A percentile compares a stretch with the other conserved stretches of the same genome.
phyloP scores from a whole-genome alignment of 768 basidiomycete species.

The Lactarius pseudohatsudake region DNA sequence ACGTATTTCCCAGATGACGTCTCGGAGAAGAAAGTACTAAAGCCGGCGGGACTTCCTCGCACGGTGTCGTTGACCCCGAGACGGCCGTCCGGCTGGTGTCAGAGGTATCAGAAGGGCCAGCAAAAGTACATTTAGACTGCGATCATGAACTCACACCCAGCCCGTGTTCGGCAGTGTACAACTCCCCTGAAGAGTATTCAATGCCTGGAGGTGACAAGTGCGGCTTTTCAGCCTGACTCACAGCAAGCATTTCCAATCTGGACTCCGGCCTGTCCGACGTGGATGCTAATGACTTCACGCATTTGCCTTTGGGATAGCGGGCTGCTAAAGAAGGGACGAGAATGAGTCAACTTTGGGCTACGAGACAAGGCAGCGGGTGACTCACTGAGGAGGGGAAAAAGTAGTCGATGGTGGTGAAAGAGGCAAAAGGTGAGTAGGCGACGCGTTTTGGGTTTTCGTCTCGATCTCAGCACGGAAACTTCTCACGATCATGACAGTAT shows the following conservation, averaged over 20 bases:
- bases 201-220: neutral
- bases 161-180: slow-evolving; percentile 98
- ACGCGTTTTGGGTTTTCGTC: slow-evolving; percentile 2
- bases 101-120: slow-evolving; percentile 25
- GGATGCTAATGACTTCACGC: slow-evolving; percentile 97
- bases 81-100: slow-evolving; percentile 85
- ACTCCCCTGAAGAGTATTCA: slow-evolving; percentile 68
- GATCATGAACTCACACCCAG: slow-evolving; percentile 70
- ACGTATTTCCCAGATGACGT: slow-evolving; percentile 96
- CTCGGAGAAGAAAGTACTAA: slow-evolving; percentile 99
- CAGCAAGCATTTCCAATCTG: slow-evolving; percentile 99
- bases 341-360: neutral
- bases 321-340: slow-evolving; percentile 8
- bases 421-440: neutral
- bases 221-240: slow-evolving; percentile 48
- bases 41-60: slow-evolving; percentile 70
- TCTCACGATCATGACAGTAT: slow-evolving; percentile 26
- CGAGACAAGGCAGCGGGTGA: neutral
- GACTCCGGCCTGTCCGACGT: slow-evolving; percentile 98
- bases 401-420: neutral
- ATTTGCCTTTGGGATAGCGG: slow-evolving; percentile 43
- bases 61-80: slow-evolving; percentile 76
- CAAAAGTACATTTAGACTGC: slow-evolving; percentile 21
- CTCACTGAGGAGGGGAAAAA: neutral
- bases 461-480: slow-evolving; percentile 11